Evolutionary conservation across 139 green algal genomes (phyloP).

Genomic region (Coelastrella sp.): DNA sequence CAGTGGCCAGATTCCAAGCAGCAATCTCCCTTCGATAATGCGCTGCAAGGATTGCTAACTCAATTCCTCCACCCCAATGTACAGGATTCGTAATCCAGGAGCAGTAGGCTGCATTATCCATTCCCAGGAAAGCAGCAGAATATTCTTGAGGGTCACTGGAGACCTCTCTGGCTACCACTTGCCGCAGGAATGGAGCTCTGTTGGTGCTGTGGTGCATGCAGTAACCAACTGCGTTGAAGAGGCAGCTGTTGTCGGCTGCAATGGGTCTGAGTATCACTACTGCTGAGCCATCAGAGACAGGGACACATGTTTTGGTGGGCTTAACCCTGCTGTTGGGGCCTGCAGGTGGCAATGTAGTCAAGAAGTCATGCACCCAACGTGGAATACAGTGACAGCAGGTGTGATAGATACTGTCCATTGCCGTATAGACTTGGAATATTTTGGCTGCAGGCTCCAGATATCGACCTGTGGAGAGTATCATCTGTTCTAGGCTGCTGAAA

Average conservation of each 20-base stretch:
- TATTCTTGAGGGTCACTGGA: constrained; percentile 60
- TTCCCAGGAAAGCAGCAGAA: constrained; percentile 66
- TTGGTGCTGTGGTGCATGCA: constrained; percentile 58
- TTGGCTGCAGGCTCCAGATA: too few relatives aligned
- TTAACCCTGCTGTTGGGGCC: constrained; percentile 57
- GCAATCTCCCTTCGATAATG: constrained; percentile 82
- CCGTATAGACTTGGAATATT: too few relatives aligned
- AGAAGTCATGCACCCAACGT: too few relatives aligned
- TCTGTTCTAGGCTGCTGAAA: too few relatives aligned
- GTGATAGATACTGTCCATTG: too few relatives aligned
- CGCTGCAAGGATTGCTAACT: constrained; percentile 91
- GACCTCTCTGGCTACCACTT: constrained; percentile 64
- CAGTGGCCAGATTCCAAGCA: constrained; percentile 90
- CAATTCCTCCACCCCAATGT: constrained; percentile 95
- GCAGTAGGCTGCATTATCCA: constrained; percentile 73
- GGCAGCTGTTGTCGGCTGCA: constrained; percentile 68
- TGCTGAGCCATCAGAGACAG: constrained; percentile 61
- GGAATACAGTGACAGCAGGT: too few relatives aligned
- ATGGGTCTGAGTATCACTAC: constrained; percentile 60
- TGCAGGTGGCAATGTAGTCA: too few relatives aligned
- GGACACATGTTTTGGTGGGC: constrained; percentile 49
- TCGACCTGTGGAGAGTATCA: too few relatives aligned
- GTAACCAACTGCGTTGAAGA: constrained; percentile 66
- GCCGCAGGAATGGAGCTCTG: constrained; percentile 45
- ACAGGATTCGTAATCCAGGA: constrained; percentile 86